Conservation (phyloP, 345 rosid species). For the Eucalyptus sp. region DNA sequence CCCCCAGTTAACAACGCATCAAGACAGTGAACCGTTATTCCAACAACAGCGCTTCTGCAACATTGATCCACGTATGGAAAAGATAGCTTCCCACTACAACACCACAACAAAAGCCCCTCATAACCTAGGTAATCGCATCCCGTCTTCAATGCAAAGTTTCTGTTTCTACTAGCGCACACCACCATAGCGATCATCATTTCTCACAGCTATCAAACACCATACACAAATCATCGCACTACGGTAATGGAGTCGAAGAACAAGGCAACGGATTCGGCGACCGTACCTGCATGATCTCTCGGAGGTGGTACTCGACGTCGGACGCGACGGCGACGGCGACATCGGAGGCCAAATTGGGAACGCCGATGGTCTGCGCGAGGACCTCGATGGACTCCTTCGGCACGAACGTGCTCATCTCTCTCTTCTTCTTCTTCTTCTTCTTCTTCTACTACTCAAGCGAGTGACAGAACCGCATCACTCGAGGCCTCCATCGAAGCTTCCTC, state of each 20-base stretch:
- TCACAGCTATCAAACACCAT: background rate
- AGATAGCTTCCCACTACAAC: background rate
- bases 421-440: background rate
- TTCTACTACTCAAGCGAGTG: too few relatives aligned
- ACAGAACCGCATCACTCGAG: background rate
- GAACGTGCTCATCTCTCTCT: conserved; percentile 14
- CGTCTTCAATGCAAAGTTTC: background rate
- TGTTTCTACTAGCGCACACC: background rate
- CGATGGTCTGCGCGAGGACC: conserved; percentile 81
- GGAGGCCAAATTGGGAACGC: conserved; percentile 54
- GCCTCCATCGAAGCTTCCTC: background rate
- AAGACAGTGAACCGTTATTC: background rate
- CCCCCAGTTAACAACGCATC: background rate
- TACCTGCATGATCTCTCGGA: conserved; percentile 87
- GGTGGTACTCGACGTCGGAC: conserved; percentile 84
- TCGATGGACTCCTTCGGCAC: conserved; percentile 77
- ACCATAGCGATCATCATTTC: background rate
- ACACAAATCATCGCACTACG: background rate
- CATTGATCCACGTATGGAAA: background rate
- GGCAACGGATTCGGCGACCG: background rate
- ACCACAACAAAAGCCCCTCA: background rate
- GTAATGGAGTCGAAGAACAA: background rate
- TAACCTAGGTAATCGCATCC: background rate
- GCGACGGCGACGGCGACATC: conserved; percentile 58
- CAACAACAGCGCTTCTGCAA: background rate